Percentiles rank a stretch among this genome's conserved stretches.
phyloP scores from a whole-genome alignment of 192 early-diverging fungal species.

The Mortierella antarctica region DNA sequence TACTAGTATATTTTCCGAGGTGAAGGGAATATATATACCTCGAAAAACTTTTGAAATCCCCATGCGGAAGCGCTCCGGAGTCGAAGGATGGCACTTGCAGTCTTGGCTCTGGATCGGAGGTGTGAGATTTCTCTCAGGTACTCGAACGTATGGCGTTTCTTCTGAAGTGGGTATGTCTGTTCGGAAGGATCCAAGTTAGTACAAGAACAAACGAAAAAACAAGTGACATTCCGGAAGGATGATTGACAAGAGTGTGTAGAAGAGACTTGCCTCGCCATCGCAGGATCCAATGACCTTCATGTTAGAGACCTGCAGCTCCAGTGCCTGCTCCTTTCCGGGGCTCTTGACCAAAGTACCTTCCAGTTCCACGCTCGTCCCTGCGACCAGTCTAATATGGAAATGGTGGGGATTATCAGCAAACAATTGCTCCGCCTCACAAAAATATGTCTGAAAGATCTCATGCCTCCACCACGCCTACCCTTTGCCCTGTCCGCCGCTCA shows the following conservation, averaged over 20 bases:
- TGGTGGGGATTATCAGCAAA: neutral
- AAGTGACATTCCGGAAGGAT: no score
- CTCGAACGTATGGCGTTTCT: conserved; percentile 81
- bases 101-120: conserved; percentile 79
- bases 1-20: neutral
- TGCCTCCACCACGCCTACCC: conserved; percentile 46
- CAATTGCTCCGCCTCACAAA: neutral
- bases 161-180: conserved; percentile 87
- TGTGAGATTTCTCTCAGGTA: conserved; percentile 83
- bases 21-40: conserved; percentile 50
- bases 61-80: conserved; percentile 72
- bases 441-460: neutral
- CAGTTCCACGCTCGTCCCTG: conserved; percentile 80
- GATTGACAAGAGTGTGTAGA: neutral
- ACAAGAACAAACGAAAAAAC: neutral
- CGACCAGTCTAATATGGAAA: conserved; percentile 62
- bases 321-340: conserved; percentile 75
- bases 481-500: conserved; percentile 62
- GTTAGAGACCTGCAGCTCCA: conserved; percentile 73
- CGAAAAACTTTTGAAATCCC: conserved; percentile 81
- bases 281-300: conserved; percentile 67
- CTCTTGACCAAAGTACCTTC: conserved; percentile 73
- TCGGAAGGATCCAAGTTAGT: neutral
- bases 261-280: conserved; percentile 64
- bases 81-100: conserved; percentile 78